Base-by-base conservation (phyloP, 2,329 filamentous ascomycete species). In the Emergomyces orientalis region DNA sequence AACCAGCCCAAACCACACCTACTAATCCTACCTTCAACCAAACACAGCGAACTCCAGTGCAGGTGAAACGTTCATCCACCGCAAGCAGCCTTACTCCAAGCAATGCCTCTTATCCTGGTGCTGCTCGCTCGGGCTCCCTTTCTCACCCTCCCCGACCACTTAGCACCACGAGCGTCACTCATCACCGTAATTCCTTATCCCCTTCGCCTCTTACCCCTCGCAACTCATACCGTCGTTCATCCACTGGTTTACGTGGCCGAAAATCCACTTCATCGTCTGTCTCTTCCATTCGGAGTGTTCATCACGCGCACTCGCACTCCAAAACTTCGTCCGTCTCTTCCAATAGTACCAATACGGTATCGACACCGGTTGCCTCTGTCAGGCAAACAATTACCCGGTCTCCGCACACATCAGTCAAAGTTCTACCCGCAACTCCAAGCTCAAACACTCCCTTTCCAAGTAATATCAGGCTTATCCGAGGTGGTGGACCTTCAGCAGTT, bases 251-350 rank as follows among this genome's bases (percentile, higher is more conserved):
- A 54, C 86, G 92, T 34, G 93, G 94, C 45, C 86, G 94, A 65
- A 97, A 97, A 74, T 97, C 93, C 0, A 99, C 94, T 0, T 97
- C 91, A 0, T 96, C 91, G 0, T 97, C 92, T 0, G 87, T 99
- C 19, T 97, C 91, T 0, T 96, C 91, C 0, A 88, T 99, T 63
- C 88, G 94, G 63, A 95, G 89, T 54, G 91, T 97, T 71, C 91
- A 93, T 70, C 90, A 92, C 68, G 88, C 91, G 61, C 89, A 94
- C 72, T 87, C 88, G 1, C 93, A 97, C 74, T 96, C 91, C 27
- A 97, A 97, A 76, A 91, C 94, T 0, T 96, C 90, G 0, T 97
- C 91, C 0, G 94, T 91, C 0, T 96, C 91, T 52, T 96, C 89
- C 5, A 88, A 87, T 64, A 87, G 86, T 27, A 88, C 88, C 0